Evolutionary conservation across 768 basidiomycete species (phyloP).

Genomic region (Mycena sanguinolenta): DNA sequence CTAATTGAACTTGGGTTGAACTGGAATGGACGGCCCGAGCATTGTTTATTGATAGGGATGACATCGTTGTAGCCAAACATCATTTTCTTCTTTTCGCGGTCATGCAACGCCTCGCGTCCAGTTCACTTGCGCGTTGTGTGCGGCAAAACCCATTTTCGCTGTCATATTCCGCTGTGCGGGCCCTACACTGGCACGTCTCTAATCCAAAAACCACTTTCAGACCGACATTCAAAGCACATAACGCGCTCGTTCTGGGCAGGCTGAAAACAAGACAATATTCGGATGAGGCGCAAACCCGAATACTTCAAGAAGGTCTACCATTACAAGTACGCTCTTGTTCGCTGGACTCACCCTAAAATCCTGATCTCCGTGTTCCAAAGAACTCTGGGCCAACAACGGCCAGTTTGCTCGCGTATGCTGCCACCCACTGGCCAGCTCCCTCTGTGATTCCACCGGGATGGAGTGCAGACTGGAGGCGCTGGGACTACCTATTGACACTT

Average conservation of each 20-base stretch:
- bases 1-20: too few relatives aligned
- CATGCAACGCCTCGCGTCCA: not conserved
- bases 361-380: not conserved
- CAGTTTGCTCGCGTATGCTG: slow-evolving; percentile 34
- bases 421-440: slow-evolving; percentile 43
- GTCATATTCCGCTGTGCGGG: not conserved
- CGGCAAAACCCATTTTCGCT: not conserved
- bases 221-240: not conserved
- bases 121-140: not conserved
- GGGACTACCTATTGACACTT: slow-evolving; percentile 47
- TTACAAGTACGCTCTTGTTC: not conserved
- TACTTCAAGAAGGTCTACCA: not conserved
- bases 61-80: too few relatives aligned
- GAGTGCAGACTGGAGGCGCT: slow-evolving; percentile 47
- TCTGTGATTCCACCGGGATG: slow-evolving; percentile 44
- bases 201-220: not conserved
- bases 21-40: too few relatives aligned
- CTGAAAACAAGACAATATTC: not conserved
- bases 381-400: slow-evolving; percentile 32
- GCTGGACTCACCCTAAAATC: not conserved
- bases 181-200: not conserved
- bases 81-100: too few relatives aligned
- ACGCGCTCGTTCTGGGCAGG: not conserved
- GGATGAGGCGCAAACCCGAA: not conserved
- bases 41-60: too few relatives aligned